Evolutionary conservation across 2,329 filamentous ascomycete genomes (phyloP).

Genomic region (Nemania diffusa): DNA sequence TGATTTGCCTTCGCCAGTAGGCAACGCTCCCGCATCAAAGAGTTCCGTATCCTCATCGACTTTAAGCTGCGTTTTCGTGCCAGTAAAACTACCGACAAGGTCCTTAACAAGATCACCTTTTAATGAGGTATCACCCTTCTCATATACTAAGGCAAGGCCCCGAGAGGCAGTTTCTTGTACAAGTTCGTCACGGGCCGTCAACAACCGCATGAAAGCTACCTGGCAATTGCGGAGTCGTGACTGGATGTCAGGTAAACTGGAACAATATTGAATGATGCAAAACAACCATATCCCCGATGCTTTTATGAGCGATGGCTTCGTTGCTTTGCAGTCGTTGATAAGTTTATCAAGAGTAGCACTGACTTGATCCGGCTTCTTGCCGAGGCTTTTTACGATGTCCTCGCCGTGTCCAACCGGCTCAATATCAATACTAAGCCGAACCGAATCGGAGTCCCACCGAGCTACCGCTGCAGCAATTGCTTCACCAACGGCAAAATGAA

Average conservation of each 20-base stretch:
- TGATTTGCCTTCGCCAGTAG: slow-evolving; percentile 87
- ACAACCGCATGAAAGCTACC: slow-evolving; percentile 84
- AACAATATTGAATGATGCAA: slow-evolving; percentile 89
- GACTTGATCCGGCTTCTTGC: slow-evolving; percentile 56
- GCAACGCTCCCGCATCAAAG: slow-evolving; percentile 89
- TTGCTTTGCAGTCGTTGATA: slow-evolving; percentile 79
- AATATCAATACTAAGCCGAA: slow-evolving; percentile 81
- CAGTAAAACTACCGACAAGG: slow-evolving; percentile 88
- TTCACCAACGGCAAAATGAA: slow-evolving; percentile 91
- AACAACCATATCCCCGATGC: slow-evolving; percentile 96
- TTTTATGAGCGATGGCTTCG: slow-evolving; percentile 89
- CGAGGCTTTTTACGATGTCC: slow-evolving; percentile 47
- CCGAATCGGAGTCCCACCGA: slow-evolving; percentile 84
- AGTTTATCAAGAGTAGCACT: slow-evolving; percentile 74
- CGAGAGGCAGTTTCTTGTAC: slow-evolving; percentile 95
- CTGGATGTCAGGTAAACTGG: slow-evolving; percentile 79
- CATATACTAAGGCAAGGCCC: slow-evolving; percentile 91
- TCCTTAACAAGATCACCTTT: slow-evolving; percentile 88
- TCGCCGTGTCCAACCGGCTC: slow-evolving; percentile 60
- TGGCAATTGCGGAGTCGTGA: slow-evolving; percentile 81
- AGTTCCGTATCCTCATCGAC: slow-evolving; percentile 92
- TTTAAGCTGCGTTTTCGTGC: slow-evolving; percentile 77
- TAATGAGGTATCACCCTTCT: slow-evolving; percentile 83
- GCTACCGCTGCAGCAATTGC: slow-evolving; percentile 81
- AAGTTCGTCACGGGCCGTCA: slow-evolving; percentile 89